Conservation (phyloP, 306 rosid genomes). For the Alnus glutinosa region DNA sequence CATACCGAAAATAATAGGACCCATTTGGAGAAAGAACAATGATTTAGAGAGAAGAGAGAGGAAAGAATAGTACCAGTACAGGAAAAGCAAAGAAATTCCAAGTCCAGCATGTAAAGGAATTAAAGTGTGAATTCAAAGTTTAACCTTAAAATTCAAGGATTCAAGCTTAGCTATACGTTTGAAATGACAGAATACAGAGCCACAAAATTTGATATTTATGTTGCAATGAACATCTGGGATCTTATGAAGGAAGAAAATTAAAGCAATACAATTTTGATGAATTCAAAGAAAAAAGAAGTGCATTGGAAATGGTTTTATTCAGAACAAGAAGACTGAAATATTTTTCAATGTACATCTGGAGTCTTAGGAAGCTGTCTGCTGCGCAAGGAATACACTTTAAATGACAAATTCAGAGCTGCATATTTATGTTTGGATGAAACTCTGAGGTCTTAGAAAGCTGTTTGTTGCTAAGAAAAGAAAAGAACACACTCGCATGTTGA, state of each 20-base stretch:
- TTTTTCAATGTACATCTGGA: not conserved
- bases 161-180: not conserved
- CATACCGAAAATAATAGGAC: conserved; percentile 23
- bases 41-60: not conserved
- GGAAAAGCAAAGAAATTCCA: conserved; percentile 16
- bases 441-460: conserved; percentile 26
- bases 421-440: conserved; percentile 4
- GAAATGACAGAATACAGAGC: conserved; percentile 10
- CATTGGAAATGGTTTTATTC: conserved; percentile 22
- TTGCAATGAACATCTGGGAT: not conserved
- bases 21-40: conserved; percentile 24
- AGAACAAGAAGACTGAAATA: conserved; percentile 8
- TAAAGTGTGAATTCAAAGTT: not conserved
- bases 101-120: conserved; percentile 25
- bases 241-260: not conserved
- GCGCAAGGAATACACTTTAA: not conserved
- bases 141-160: not conserved
- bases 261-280: not conserved
- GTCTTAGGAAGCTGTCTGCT: not conserved
- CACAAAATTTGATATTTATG: not conserved
- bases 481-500: conserved; percentile 29
- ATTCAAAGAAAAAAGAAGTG: conserved; percentile 15
- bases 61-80: not conserved
- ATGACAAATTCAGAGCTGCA: not conserved
- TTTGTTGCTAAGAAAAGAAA: conserved; percentile 28